Base-by-base conservation (phyloP, 495 filamentous ascomycete species). In the Cudoniella acicularis region DNA sequence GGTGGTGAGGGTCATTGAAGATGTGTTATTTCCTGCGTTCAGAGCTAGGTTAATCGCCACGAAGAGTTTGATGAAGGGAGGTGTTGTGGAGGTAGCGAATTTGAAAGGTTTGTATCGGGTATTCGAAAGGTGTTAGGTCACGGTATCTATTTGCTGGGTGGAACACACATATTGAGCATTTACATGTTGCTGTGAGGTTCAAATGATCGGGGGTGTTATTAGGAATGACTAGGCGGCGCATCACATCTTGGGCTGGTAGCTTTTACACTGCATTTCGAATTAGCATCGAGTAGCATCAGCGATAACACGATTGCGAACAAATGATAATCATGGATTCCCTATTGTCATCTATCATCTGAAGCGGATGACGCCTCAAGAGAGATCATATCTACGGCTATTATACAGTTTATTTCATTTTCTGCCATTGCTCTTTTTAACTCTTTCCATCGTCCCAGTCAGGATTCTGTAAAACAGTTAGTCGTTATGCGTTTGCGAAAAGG, bases 81-180 rank as follows among this genome's bases (percentile, higher is more conserved):
- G 86, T 18, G 84, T 96, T 25, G 77, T 95, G 16, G 94, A 99
- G 74, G 85, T 96, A 23, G 95, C 95, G 0, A 89, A 96, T 77
- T 73, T 98, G 56, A 98, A 96, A 71, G 92, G 95, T 2, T 69
- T 99, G 51, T 99, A 99, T 72, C 77, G 90, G 43, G 92, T 97
- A n/a, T 99, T 99, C 77, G 95, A 99, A 74, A 80, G 95, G 49
- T 98, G 92, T 72, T 97, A 71, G 26, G 2, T 42, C 10, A 24
- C 25, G 6, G 6, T 42, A 27, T 25, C 41, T 46, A 43, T 55
- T 43, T 43, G 41, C 41, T 43, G 30, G 52, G 41, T 23, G 6
- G 22, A 17, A 30, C 36, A 10, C 18, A 40, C 50, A 52, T 30
- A 30, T 52, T 52, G 26, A 16, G 8, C 8, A 41, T 41, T 41